Conservation (phyloP, 2,329 filamentous ascomycete genomes). For the Botrytis sinoallii region DNA sequence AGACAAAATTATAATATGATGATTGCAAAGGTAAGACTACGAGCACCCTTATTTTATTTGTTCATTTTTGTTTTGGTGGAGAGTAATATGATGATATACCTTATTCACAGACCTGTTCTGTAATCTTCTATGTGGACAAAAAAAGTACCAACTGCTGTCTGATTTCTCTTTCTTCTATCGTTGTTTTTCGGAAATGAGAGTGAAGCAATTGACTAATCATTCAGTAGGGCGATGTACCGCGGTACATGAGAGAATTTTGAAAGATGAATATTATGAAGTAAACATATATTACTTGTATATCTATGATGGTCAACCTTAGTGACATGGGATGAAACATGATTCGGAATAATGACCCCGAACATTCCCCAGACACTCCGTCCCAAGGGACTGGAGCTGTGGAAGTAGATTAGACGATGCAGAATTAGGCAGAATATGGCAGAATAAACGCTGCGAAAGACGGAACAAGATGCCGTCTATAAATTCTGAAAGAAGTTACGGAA, state of each 20-base stretch:
- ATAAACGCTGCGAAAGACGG: not conserved
- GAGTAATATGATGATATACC: slow-evolving; percentile 64
- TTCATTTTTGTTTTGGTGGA: slow-evolving; percentile 23
- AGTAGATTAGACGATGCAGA: not conserved
- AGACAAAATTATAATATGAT: not conserved
- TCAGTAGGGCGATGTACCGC: not conserved
- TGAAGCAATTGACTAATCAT: slow-evolving; percentile 17
- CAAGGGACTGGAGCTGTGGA: not conserved
- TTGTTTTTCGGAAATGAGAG: not conserved
- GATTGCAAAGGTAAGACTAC: not conserved
- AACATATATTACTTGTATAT: not conserved
- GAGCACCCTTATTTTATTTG: slow-evolving; percentile 9
- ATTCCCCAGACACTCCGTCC: not conserved
- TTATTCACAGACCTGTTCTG: slow-evolving; percentile 83
- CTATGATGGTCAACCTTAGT: not conserved
- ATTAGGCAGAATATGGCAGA: not conserved
- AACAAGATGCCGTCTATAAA: not conserved
- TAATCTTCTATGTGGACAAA: slow-evolving; percentile 65
- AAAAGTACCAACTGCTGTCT: slow-evolving; percentile 81
- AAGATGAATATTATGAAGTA: not conserved
- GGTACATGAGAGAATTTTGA: not conserved
- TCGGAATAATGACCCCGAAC: not conserved
- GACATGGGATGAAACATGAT: not conserved
- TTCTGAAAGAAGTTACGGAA: slow-evolving; percentile 9
- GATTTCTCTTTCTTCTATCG: slow-evolving; percentile 42